Percentiles rank a stretch among this genome's conserved stretches.
These are phyloP conservation scores for Cairneyella variabilis DNA, from an alignment of 495 filamentous ascomycete species.

Conservation along the genomic window DNA sequence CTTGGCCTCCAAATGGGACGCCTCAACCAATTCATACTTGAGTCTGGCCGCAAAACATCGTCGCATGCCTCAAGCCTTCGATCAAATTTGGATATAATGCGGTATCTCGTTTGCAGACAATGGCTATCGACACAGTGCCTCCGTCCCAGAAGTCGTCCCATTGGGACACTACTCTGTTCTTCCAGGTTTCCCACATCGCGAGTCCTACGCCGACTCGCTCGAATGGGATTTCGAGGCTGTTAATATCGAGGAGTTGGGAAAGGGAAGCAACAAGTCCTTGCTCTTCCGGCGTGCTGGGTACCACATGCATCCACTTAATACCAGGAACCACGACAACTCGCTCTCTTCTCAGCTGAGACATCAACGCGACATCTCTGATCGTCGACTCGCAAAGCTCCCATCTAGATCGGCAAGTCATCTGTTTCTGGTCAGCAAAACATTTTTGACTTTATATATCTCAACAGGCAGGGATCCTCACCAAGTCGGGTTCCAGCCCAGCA, in stretches of 20 bases:
- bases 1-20: neutral
- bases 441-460: neutral
- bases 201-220: neutral
- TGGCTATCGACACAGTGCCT: neutral
- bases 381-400: neutral
- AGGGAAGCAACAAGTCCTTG: neutral
- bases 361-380: neutral
- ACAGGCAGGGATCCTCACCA: no score
- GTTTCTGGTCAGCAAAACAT: neutral
- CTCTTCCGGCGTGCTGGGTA: neutral
- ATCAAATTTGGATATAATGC: no score
- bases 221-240: neutral
- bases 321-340: neutral
- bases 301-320: neutral
- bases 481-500: no score
- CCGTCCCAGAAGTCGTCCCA: neutral
- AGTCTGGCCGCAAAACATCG: neutral
- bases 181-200: neutral
- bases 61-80: neutral
- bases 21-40: neutral
- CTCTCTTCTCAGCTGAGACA: neutral
- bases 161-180: neutral
- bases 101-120: no score
- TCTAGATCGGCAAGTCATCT: neutral
- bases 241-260: neutral